Percentiles rank a stretch among this genome's conserved stretches.
These are phyloP conservation scores for Myrmaecium sp. DNA, from an alignment of 2,329 filamentous ascomycete genomes.

Conservation along the genomic window DNA sequence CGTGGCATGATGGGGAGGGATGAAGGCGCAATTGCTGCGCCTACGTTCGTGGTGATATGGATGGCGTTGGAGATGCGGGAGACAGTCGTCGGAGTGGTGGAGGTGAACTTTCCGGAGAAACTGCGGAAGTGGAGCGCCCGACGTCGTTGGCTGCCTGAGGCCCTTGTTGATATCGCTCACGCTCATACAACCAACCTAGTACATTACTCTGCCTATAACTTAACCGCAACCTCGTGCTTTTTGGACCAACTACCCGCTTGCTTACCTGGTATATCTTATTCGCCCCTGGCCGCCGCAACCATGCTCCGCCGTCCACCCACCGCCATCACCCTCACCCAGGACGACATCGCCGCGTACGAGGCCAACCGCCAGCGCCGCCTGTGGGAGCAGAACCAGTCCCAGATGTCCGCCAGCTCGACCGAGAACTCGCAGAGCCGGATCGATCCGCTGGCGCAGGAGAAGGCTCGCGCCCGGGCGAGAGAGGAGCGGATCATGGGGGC, in stretches of 20 bases:
- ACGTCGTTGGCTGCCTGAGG: neutral
- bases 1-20: conserved; percentile 3
- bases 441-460: conserved; percentile 4
- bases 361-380: conserved; percentile 33
- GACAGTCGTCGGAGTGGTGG: conserved; percentile 1
- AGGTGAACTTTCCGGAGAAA: conserved; percentile 1
- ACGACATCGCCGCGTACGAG: conserved; percentile 56
- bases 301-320: conserved; percentile 56
- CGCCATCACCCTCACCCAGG: conserved; percentile 48
- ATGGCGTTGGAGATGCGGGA: neutral
- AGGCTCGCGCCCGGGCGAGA: conserved; percentile 2
- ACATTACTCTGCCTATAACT: neutral
- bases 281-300: conserved; percentile 5
- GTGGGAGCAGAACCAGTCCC: conserved; percentile 10
- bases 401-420: conserved; percentile 1
- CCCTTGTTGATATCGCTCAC: neutral
- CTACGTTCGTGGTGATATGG: too few relatives aligned
- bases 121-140: neutral
- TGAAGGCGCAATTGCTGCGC: too few relatives aligned
- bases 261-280: neutral
- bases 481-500: conserved; percentile 6
- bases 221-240: neutral
- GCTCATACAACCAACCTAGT: neutral
- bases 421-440: conserved; percentile 4
- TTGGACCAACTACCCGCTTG: neutral